Base-by-base conservation (phyloP, 176 grass and related monocot species). In the Phyllostachys edulis region DNA sequence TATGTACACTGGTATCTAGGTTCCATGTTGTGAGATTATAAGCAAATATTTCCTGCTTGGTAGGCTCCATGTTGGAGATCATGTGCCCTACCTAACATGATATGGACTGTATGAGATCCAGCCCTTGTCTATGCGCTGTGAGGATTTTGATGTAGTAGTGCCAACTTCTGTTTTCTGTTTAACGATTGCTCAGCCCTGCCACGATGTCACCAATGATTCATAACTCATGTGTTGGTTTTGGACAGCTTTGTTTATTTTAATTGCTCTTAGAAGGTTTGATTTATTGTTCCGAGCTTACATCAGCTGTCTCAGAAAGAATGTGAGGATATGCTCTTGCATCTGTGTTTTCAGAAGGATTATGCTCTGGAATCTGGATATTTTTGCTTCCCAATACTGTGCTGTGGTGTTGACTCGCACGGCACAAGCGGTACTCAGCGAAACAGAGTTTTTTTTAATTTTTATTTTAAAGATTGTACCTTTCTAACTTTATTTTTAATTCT, bases 361-460 rank as follows among this genome's bases (percentile, higher is more conserved):
- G 27, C 72, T 84, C 16, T 17, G 47, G 45, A 65, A 63, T 63
- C 60, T 29, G 24, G 24, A 13, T 62, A 6, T 62, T 82, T 88
- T 52, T 77, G 54, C 80, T 32, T 16, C 68, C 52, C 18, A 21
- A 9, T n/a, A 56, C 7, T n/a, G 20, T 21, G 20, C 20, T 2
- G 42, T 76, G 62, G 57, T 60, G 23, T 63, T 41, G 79, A 50
- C 72, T 2, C 41, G 9, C 14, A 38, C 20, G 26, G 9, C 14
- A 38, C 20, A 38, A n/a, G n/a, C n/a, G n/a, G n/a, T n/a, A n/a
- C n/a, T n/a, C n/a, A n/a, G n/a, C n/a, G n/a, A n/a, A n/a, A n/a
- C n/a, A n/a, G n/a, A n/a, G n/a, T n/a, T n/a, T n/a, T n/a, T n/a
- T n/a, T n/a, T n/a, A n/a, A n/a, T n/a, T n/a, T n/a, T n/a, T n/a